Percentiles rank a stretch among this genome's conserved stretches.
These are phyloP conservation scores for Acephala macrosclerotiorum DNA, from an alignment of 2,329 filamentous ascomycete genomes.

Conservation along the genomic window DNA sequence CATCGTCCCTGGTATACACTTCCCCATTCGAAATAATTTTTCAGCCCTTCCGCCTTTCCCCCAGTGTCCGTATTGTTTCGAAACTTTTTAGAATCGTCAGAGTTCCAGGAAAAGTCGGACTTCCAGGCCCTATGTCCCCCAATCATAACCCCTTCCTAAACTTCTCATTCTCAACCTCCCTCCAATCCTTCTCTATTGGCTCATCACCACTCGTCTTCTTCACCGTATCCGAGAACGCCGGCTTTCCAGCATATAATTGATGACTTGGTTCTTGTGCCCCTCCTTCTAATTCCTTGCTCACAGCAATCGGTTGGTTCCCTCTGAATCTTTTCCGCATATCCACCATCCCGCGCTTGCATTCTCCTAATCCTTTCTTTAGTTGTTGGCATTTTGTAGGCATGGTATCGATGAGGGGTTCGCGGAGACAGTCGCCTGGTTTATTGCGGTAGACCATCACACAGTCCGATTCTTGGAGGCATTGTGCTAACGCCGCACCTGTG, in stretches of 20 bases:
- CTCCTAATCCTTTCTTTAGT: constrained; percentile 88
- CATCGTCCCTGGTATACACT: constrained; percentile 4
- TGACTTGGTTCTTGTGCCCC: constrained; percentile 56
- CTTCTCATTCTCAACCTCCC: constrained; percentile 70
- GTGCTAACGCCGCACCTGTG: constrained; percentile 86
- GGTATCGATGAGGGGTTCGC: constrained; percentile 79
- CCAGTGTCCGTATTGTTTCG: too few species aligned
- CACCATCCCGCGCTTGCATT: constrained; percentile 95
- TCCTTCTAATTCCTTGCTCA: constrained; percentile 66
- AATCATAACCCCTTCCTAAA: constrained; percentile 49
- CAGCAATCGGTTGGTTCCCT: constrained; percentile 84
- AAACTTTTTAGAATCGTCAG: too few species aligned
- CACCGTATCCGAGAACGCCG: constrained; percentile 70
- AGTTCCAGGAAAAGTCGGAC: background rate
- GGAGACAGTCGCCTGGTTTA: constrained; percentile 86
- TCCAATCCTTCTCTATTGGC: constrained; percentile 65
- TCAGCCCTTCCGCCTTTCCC: too few species aligned
- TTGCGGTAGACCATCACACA: constrained; percentile 94
- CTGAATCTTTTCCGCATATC: constrained; percentile 99
- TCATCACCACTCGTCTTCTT: constrained; percentile 74
- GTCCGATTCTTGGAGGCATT: constrained; percentile 95
- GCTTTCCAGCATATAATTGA: constrained; percentile 81
- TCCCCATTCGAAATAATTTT: background rate
- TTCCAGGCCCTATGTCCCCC: background rate
- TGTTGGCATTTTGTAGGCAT: constrained; percentile 91